Evolutionary conservation across 2,329 filamentous ascomycete species (phyloP).

Genomic region (Verticillium alfalfae): DNA sequence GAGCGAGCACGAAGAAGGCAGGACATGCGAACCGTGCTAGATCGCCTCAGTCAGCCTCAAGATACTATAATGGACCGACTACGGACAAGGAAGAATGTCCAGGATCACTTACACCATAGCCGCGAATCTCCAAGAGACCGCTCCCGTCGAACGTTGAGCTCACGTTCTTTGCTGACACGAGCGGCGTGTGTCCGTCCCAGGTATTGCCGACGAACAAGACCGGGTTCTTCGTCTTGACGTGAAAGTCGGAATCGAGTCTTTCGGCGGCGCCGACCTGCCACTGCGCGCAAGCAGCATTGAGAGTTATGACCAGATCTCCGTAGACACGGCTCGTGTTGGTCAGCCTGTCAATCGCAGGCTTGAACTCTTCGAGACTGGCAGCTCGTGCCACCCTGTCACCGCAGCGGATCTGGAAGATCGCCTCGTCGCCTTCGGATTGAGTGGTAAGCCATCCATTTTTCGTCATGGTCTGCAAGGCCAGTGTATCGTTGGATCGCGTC

Average conservation of each 20-base stretch:
- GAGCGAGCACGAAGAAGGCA: constrained; percentile 23
- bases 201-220: constrained; percentile 32
- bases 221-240: constrained; percentile 23
- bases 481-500: not conserved
- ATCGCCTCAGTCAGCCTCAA: too few species aligned
- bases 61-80: too few species aligned
- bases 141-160: constrained; percentile 29
- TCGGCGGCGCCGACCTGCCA: constrained; percentile 32
- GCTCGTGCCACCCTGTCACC: constrained; percentile 22
- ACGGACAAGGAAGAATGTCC: too few species aligned
- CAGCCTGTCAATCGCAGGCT: constrained; percentile 16
- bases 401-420: constrained; percentile 23
- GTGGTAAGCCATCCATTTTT: not conserved
- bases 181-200: constrained; percentile 28
- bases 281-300: constrained; percentile 23
- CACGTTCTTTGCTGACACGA: constrained; percentile 29
- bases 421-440: not conserved
- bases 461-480: not conserved
- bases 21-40: constrained; percentile 14
- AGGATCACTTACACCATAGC: constrained; percentile 18
- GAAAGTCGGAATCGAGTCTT: constrained; percentile 24
- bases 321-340: constrained; percentile 18
- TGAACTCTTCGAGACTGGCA: constrained; percentile 19
- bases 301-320: constrained; percentile 12
- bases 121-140: constrained; percentile 26